Conservation (phyloP, 1,139 yeast species). For the Starmera stellimalicola region DNA sequence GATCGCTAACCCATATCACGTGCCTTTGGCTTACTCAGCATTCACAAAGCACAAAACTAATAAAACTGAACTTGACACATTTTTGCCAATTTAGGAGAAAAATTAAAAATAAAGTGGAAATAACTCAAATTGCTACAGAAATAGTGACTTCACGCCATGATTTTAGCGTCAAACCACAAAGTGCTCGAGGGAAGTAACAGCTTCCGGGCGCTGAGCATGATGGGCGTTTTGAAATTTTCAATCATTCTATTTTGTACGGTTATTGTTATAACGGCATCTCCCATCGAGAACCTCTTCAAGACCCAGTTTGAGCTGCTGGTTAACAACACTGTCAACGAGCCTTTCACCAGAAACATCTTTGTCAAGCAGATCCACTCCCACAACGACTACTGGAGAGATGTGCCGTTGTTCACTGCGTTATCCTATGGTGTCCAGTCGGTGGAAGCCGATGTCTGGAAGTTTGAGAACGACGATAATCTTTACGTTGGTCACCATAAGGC, state of each 20-base stretch:
- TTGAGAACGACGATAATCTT: slow-evolving; percentile 29
- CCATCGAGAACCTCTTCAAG: neutral
- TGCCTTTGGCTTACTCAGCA: no score
- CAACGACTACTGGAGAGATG: slow-evolving; percentile 66
- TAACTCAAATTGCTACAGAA: no score
- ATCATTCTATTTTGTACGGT: neutral
- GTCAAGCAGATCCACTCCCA: slow-evolving; percentile 48
- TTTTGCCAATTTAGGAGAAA: no score
- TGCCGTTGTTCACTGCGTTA: slow-evolving; percentile 57
- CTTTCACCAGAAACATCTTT: slow-evolving; percentile 15
- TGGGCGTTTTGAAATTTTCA: no score
- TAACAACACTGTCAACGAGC: neutral
- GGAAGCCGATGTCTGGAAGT: slow-evolving; percentile 65
- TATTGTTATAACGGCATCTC: neutral
- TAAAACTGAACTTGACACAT: no score
- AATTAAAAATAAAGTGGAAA: no score
- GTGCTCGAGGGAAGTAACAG: no score
- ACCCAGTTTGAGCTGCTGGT: neutral
- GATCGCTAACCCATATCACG: no score
- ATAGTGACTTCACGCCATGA: no score
- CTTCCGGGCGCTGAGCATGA: no score
- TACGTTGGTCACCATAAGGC: slow-evolving; percentile 62
- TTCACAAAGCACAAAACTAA: no score
- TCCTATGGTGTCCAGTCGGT: slow-evolving; percentile 53
- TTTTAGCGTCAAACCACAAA: no score